phyloP scores from a whole-genome alignment of 371 early-diverging fungal species.

The Saksenaea oblongispora region DNA sequence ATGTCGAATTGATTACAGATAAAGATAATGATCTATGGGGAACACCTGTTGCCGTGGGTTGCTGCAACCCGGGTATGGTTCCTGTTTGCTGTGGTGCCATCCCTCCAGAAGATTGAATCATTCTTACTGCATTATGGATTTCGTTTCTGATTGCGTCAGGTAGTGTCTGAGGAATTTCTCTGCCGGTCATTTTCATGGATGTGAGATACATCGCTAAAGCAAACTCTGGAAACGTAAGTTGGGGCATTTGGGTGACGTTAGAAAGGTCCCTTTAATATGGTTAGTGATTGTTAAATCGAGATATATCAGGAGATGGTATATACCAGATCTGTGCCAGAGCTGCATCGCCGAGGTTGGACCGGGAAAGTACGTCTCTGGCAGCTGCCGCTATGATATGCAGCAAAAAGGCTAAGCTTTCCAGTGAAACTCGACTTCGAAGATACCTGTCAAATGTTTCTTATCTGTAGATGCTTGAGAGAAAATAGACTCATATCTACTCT shows the following conservation, averaged over 20 bases:
- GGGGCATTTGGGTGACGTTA: slow-evolving; percentile 47
- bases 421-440: background rate
- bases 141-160: slow-evolving; percentile 41
- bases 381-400: slow-evolving; percentile 24
- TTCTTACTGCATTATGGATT: slow-evolving; percentile 32
- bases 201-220: slow-evolving; percentile 63
- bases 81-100: slow-evolving; percentile 12
- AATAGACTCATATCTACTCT: slow-evolving; percentile 44
- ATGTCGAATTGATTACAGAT: slow-evolving; percentile 13
- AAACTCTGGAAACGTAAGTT: slow-evolving; percentile 59
- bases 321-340: slow-evolving; percentile 55
- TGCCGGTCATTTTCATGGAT: slow-evolving; percentile 51
- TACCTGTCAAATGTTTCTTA: slow-evolving; percentile 38
- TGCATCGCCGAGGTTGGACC: slow-evolving; percentile 44
- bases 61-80: slow-evolving; percentile 4
- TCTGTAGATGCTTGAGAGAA: slow-evolving; percentile 41
- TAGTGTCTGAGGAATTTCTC: slow-evolving; percentile 39
- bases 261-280: slow-evolving; percentile 40
- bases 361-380: slow-evolving; percentile 46
- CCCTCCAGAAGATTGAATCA: slow-evolving; percentile 18
- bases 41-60: slow-evolving; percentile 8
- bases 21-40: slow-evolving; percentile 18
- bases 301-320: background rate
- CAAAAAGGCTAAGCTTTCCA: background rate
- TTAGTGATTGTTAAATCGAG: background rate